A percentile compares a stretch with the other conserved stretches of the same genome.
Evolutionary conservation across 129 eudicot species (phyloP).

Genomic region (Lactuca saligna): DNA sequence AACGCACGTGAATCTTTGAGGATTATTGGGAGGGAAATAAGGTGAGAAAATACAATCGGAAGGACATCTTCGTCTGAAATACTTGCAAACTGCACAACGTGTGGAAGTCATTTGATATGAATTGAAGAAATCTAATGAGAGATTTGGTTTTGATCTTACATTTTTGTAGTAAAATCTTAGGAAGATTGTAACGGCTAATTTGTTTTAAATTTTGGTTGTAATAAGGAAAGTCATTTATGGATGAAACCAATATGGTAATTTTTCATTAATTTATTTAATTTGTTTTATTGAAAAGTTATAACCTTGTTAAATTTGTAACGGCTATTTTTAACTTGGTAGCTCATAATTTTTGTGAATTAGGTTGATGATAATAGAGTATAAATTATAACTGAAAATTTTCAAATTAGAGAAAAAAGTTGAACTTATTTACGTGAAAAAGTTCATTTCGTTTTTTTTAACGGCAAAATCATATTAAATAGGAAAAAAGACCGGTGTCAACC

Average conservation of each 20-base stretch:
- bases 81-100: constrained; percentile 50
- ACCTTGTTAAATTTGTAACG: background rate
- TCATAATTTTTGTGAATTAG: background rate
- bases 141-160: constrained; percentile 8
- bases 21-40: constrained; percentile 43
- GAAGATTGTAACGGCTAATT: constrained; percentile 18
- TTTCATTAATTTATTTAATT: background rate
- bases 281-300: background rate
- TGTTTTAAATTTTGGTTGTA: background rate
- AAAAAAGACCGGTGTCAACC: too few species aligned
- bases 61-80: constrained; percentile 47
- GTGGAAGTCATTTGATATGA: constrained; percentile 18
- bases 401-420: too few species aligned
- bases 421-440: background rate
- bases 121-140: constrained; percentile 18
- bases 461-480: too few species aligned
- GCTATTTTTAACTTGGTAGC: background rate
- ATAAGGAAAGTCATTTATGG: constrained; percentile 6
- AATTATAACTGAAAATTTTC: background rate
- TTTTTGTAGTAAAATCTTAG: background rate
- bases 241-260: constrained; percentile 24
- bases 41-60: constrained; percentile 47
- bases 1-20: constrained; percentile 38
- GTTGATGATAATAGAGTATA: background rate
- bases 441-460: too few species aligned